These are phyloP conservation scores for Daldinia grandis DNA, from an alignment of 495 filamentous ascomycete species.

Conservation along the genomic window DNA sequence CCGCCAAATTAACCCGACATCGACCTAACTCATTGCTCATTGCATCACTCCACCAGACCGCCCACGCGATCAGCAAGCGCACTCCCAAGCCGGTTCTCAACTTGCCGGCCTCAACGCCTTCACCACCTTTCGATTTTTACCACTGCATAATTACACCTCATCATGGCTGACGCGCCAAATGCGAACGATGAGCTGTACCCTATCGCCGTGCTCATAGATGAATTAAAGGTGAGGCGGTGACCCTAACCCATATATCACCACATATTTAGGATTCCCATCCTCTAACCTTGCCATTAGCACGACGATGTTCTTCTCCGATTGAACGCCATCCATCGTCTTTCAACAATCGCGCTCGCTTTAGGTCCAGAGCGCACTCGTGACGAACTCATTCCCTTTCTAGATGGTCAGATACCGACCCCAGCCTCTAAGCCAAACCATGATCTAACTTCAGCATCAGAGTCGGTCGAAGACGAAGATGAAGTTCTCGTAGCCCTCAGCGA, in stretches of 20 bases:
- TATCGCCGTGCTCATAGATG: conserved; percentile 98
- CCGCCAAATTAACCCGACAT: conserved; percentile 42
- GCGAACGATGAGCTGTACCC: conserved; percentile 96
- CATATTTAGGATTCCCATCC: conserved; percentile 14
- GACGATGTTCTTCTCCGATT: conserved; percentile 97
- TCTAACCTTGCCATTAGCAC: conserved; percentile 66
- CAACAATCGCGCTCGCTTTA: conserved; percentile 94
- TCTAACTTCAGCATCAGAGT: conserved; percentile 68
- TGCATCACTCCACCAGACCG: conserved; percentile 41
- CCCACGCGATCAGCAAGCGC: conserved; percentile 40
- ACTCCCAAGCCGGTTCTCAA: conserved; percentile 19
- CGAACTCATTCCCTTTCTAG: conserved; percentile 97
- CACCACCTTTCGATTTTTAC: not conserved
- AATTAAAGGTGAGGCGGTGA: conserved; percentile 82
- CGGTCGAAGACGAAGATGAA: conserved; percentile 98
- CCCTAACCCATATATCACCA: conserved; percentile 10
- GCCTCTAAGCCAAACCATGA: conserved; percentile 31
- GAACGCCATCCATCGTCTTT: conserved; percentile 97
- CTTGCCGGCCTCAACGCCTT: conserved; percentile 23
- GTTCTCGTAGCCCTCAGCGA: conserved; percentile 96
- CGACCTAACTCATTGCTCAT: conserved; percentile 42
- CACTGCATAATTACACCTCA: conserved; percentile 43
- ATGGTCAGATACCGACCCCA: conserved; percentile 68
- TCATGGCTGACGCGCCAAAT: conserved; percentile 64
- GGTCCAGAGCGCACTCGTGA: conserved; percentile 95